Percentiles rank a stretch among this genome's conserved stretches.
Conservation (phyloP, 139 green algal genomes). For the Coccomyxa sp. region DNA sequence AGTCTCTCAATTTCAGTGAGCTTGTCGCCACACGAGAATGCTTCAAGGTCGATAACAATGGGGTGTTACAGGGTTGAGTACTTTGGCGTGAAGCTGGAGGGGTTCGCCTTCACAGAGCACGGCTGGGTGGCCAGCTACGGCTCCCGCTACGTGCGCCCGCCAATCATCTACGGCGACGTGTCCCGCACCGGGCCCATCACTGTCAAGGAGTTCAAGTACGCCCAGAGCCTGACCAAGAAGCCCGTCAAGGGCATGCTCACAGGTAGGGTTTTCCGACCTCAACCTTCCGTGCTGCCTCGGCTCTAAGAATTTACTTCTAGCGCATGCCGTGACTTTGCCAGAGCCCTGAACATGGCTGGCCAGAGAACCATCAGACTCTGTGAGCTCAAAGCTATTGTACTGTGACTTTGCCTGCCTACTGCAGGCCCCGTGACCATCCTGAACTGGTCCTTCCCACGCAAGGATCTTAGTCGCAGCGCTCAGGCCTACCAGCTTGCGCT, state of each 20-base stretch:
- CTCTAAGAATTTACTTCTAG: too few relatives aligned
- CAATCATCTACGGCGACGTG: conserved; percentile 78
- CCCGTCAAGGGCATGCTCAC: conserved; percentile 95
- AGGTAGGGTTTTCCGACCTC: too few relatives aligned
- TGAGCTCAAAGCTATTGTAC: too few relatives aligned
- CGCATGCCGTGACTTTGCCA: too few relatives aligned
- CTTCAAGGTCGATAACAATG: too few relatives aligned
- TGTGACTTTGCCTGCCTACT: too few relatives aligned
- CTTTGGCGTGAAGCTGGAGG: conserved; percentile 81
- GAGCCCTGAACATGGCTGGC: too few relatives aligned
- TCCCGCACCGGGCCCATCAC: conserved; percentile 68
- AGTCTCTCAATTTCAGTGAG: too few relatives aligned
- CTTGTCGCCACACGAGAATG: too few relatives aligned
- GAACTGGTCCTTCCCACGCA: conserved; percentile 89
- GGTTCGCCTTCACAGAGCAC: conserved; percentile 68
- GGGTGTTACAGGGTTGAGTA: conserved; percentile 83
- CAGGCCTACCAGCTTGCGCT: conserved; percentile 78
- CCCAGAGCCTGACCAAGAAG: conserved; percentile 63
- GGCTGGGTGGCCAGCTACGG: conserved; percentile 84
- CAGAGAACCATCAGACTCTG: too few relatives aligned
- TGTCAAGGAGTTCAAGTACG: conserved; percentile 69
- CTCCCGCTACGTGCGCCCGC: conserved; percentile 81
- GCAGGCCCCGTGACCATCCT: conserved; percentile 86
- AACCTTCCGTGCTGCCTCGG: too few relatives aligned
- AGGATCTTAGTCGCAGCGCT: conserved; percentile 62